These are phyloP conservation scores for Byssochlamys sp. DNA, from an alignment of 2,329 filamentous ascomycete species.

Conservation along the genomic window DNA sequence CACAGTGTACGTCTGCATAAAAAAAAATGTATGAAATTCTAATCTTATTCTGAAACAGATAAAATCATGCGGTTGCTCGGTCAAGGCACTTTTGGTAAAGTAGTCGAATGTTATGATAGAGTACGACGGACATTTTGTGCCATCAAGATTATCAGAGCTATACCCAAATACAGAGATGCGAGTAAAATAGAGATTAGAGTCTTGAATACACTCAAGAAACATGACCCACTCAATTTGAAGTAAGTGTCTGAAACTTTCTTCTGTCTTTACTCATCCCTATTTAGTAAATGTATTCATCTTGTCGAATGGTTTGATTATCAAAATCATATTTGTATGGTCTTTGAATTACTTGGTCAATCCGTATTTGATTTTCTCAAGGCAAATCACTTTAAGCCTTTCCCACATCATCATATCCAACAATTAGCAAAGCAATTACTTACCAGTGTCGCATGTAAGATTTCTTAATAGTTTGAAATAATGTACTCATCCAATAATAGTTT, in stretches of 20 bases:
- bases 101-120: constrained; percentile 81
- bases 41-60: no score
- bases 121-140: constrained; percentile 71
- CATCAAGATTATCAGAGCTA: constrained; percentile 95
- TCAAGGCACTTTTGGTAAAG: constrained; percentile 96
- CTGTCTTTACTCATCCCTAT: no score
- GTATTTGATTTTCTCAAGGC: constrained; percentile 97
- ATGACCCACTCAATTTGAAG: no score
- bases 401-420: constrained; percentile 94
- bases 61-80: constrained; percentile 81
- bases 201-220: constrained; percentile 81
- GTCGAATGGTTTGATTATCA: constrained; percentile 95
- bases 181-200: constrained; percentile 90
- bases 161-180: constrained; percentile 95
- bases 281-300: constrained; percentile 92
- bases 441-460: constrained; percentile 87
- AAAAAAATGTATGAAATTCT: no score
- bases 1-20: no score
- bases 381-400: constrained; percentile 94
- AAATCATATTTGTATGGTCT: constrained; percentile 86
- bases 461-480: not conserved
- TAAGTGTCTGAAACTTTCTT: no score
- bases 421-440: constrained; percentile 93
- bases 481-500: no score
- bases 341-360: constrained; percentile 74